Evolutionary conservation across 257 asterid species (phyloP), one percentile per base, ranked within the genome.

Genomic region (Mentha longifolia): DNA sequence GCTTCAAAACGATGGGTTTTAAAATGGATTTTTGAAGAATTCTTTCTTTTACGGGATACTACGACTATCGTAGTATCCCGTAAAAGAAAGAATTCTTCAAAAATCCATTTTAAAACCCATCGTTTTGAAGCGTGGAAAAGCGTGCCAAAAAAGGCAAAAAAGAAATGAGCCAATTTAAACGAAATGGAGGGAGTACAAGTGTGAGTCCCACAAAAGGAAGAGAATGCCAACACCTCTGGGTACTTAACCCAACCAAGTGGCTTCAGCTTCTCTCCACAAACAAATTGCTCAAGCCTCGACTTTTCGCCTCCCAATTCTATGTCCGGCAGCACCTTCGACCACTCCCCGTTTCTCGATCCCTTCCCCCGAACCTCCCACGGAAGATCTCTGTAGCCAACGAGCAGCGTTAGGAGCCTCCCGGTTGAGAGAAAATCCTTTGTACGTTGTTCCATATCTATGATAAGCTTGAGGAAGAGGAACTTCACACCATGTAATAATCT

Each of bases 331-430:
- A 61, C 12, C 54, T 19, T 50, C 51, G 55, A 31, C 76, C 76
- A 71, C 62, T 35, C 62, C 25, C 70, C 70, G 6, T 37, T 47
- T 51, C 22, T 25, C 0, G 76, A 39, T 46, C 33, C 47, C 76
- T 60, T 49, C 55, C 25, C 62, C 70, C 52, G 52, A 35, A 33
- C 76, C 19, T 49, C 76, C 54, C 61, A 61, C 51, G 12, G n/a
- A n/a, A n/a, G n/a, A n/a, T n/a, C n/a, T n/a, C n/a, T n/a, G n/a
- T n/a, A n/a, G n/a, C n/a, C n/a, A n/a, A 16, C 9, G 16, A 71
- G 7, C 9, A 61, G 5, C 9, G 69, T 33, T n/a, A 71, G 54
- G 51, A 14, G 14, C 14, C 31, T 61, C n/a, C 62, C 54, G 4
- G 54, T 52, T 3, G 76, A 50, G 9, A 47, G 61, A 17, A 35